These are phyloP conservation scores for Casuarina glauca DNA, from an alignment of 306 rosid species.

Conservation along the genomic window DNA sequence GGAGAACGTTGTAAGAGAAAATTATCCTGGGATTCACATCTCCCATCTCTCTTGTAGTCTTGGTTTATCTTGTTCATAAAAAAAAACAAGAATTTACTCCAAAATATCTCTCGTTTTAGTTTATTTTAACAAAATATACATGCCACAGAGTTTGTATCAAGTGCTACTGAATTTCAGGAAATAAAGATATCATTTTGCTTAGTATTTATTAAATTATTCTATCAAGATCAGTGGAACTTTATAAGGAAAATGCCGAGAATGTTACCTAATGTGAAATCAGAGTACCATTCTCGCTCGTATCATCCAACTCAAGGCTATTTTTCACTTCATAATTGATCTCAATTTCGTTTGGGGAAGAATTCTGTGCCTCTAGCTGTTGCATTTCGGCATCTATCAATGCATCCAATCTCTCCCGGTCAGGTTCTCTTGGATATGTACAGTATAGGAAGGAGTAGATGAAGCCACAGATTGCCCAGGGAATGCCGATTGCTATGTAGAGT, in stretches of 20 bases:
- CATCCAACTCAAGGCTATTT: neutral
- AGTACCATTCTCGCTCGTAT: neutral
- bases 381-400: slow-evolving; percentile 63
- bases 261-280: neutral
- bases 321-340: neutral
- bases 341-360: slow-evolving; percentile 1
- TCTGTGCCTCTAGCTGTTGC: slow-evolving; percentile 41
- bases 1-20: too few species aligned
- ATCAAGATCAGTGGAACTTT: too few species aligned
- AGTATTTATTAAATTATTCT: too few species aligned
- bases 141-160: too few species aligned
- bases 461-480: slow-evolving; percentile 61
- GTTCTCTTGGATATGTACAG: slow-evolving; percentile 75
- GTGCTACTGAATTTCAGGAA: too few species aligned
- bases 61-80: too few species aligned
- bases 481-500: slow-evolving; percentile 57
- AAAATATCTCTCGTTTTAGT: too few species aligned
- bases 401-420: slow-evolving; percentile 71
- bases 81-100: too few species aligned
- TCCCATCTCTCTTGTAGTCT: too few species aligned
- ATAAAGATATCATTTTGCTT: too few species aligned
- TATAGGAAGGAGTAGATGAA: slow-evolving; percentile 69
- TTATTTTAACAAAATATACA: too few species aligned
- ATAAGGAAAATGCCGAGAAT: neutral
- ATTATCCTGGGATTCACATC: too few species aligned